phyloP scores from a whole-genome alignment of 2,329 filamentous ascomycete genomes.

The Pseudofabraea citricarpa region DNA sequence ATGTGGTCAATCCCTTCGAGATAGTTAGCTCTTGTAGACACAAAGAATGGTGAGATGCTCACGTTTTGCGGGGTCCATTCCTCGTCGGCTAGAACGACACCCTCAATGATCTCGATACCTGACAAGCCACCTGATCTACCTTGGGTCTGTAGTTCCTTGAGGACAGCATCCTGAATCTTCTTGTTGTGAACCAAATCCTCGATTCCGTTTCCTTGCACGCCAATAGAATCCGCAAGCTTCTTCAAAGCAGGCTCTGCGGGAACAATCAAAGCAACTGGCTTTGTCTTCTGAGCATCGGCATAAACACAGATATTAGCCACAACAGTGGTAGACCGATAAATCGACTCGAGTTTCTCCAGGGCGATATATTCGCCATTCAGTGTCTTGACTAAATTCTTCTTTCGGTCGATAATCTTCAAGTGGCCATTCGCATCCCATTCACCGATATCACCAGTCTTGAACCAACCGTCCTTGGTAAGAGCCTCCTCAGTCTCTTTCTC shows the following conservation, averaged over 20 bases:
- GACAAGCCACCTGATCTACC: slow-evolving; percentile 63
- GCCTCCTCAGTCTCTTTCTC: slow-evolving; percentile 77
- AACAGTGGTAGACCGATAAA: slow-evolving; percentile 76
- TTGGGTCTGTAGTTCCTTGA: slow-evolving; percentile 63
- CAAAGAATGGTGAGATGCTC: slow-evolving; percentile 38
- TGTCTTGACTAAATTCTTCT: slow-evolving; percentile 98
- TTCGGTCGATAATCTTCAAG: slow-evolving; percentile 84
- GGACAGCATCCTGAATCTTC: slow-evolving; percentile 56
- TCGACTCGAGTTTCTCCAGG: slow-evolving; percentile 88
- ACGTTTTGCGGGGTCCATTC: slow-evolving; percentile 86
- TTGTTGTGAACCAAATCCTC: slow-evolving; percentile 63
- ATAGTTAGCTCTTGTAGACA: slow-evolving; percentile 31
- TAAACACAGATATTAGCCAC: slow-evolving; percentile 87
- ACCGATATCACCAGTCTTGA: slow-evolving; percentile 94
- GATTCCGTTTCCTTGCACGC: slow-evolving; percentile 57
- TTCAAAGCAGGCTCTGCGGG: slow-evolving; percentile 60
- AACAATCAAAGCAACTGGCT: slow-evolving; percentile 77
- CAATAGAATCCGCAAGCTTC: slow-evolving; percentile 53
- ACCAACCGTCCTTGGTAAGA: slow-evolving; percentile 85
- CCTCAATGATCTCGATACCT: slow-evolving; percentile 69
- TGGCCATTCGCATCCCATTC: slow-evolving; percentile 80
- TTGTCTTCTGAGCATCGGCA: slow-evolving; percentile 68
- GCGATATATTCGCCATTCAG: slow-evolving; percentile 95
- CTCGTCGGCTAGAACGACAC: slow-evolving; percentile 74
- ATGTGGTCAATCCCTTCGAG: slow-evolving; percentile 56